Percentiles rank a stretch among this genome's conserved stretches.
phyloP scores from a whole-genome alignment of 2,329 filamentous ascomycete genomes.

The Fragosphaeria purpurea region DNA sequence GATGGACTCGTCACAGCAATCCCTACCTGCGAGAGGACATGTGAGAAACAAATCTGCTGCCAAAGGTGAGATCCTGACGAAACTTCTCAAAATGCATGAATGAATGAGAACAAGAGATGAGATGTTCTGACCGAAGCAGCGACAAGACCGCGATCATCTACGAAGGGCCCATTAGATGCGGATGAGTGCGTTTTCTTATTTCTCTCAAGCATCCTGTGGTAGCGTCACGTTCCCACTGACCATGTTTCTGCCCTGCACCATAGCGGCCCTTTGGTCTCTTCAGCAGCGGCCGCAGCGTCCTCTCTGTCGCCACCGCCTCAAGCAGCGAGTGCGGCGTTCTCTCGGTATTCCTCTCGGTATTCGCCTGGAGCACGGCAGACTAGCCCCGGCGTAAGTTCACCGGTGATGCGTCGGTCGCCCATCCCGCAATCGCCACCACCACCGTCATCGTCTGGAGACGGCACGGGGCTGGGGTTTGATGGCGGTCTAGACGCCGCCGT shows the following conservation, averaged over 20 bases:
- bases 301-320: conserved; percentile 3
- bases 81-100: too few relatives aligned
- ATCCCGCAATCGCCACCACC: neutral
- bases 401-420: conserved; percentile 1
- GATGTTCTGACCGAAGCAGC: conserved; percentile 24
- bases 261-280: conserved; percentile 17
- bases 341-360: conserved; percentile 9
- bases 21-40: conserved; percentile 18
- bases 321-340: conserved; percentile 11
- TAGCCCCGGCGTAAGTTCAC: conserved; percentile 2
- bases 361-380: conserved; percentile 1
- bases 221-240: too few relatives aligned
- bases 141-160: conserved; percentile 56
- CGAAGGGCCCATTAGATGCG: conserved; percentile 67
- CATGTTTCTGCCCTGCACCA: too few relatives aligned
- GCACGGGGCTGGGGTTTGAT: neutral
- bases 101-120: neutral
- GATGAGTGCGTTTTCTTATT: conserved; percentile 52
- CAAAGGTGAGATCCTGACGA: conserved; percentile 20
- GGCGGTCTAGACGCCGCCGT: neutral
- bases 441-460: neutral
- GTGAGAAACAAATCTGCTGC: conserved; percentile 28
- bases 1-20: conserved; percentile 13
- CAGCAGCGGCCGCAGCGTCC: conserved; percentile 6
- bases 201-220: too few relatives aligned